phyloP scores from a whole-genome alignment of 1,284 basidiomycete species.

The Mrakiaceae sp. region DNA sequence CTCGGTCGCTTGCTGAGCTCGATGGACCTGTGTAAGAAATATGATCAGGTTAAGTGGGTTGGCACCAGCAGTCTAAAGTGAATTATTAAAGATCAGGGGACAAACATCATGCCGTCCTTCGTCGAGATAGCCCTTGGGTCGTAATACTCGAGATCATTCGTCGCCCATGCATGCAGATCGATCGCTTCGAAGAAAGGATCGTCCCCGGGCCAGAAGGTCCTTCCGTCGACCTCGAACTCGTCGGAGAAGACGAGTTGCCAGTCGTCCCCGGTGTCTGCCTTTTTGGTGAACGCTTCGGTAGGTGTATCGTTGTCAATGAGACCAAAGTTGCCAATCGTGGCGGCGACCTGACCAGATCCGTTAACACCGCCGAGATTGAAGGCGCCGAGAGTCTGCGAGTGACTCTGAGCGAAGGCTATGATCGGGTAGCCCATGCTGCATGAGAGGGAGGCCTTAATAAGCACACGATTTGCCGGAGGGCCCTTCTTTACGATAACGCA shows the following conservation, averaged over 20 bases:
- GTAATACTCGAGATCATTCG: constrained; percentile 31
- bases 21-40: background rate
- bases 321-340: constrained; percentile 29
- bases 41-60: no score
- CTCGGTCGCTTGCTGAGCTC: background rate
- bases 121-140: constrained; percentile 38
- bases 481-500: no score
- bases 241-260: constrained; percentile 15
- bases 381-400: background rate
- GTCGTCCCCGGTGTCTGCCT: constrained; percentile 32
- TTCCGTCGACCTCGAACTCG: constrained; percentile 23
- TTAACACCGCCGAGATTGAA: constrained; percentile 11
- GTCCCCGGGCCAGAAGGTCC: constrained; percentile 29
- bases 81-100: constrained; percentile 28
- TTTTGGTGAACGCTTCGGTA: constrained; percentile 41
- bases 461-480: no score
- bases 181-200: constrained; percentile 47
- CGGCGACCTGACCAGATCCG: constrained; percentile 38
- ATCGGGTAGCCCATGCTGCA: constrained; percentile 31
- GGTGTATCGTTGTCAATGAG: constrained; percentile 61
- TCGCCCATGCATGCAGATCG: constrained; percentile 22
- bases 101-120: constrained; percentile 47
- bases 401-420: constrained; percentile 10
- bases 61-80: no score
- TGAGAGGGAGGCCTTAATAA: no score